These are phyloP conservation scores for Glycine tomentella DNA, from an alignment of 306 rosid genomes.

Conservation along the genomic window DNA sequence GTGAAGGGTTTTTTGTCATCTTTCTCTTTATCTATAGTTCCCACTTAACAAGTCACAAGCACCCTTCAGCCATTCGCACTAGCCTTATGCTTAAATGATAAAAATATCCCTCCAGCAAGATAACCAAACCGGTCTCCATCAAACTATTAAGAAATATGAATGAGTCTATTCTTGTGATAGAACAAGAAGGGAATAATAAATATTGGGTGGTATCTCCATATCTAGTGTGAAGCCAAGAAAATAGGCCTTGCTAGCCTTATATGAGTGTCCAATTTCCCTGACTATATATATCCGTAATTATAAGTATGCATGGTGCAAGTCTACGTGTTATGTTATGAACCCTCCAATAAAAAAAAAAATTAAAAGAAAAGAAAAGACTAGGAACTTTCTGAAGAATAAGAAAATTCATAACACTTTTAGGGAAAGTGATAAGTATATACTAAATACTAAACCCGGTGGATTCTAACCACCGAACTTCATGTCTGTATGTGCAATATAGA, in stretches of 20 bases:
- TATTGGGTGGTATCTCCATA: neutral
- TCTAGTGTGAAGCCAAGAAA: slow-evolving; percentile 5
- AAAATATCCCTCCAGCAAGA: neutral
- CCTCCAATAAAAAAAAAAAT: slow-evolving; percentile 13
- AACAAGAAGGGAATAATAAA: neutral
- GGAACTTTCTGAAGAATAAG: neutral
- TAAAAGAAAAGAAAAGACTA: neutral
- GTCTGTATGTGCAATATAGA: slow-evolving; percentile 23
- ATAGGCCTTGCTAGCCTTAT: neutral
- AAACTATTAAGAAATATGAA: neutral
- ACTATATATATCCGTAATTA: neutral
- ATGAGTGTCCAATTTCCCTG: too few relatives aligned
- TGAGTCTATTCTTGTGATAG: slow-evolving; percentile 1
- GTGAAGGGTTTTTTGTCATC: slow-evolving; percentile 31
- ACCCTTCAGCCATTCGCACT: neutral
- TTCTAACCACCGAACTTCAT: slow-evolving; percentile 30
- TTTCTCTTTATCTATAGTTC: neutral
- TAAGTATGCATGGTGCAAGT: slow-evolving; percentile 6
- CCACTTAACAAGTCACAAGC: neutral
- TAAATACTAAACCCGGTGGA: neutral
- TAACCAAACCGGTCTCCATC: neutral
- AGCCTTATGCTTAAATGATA: neutral
- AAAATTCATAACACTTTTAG: slow-evolving; percentile 9
- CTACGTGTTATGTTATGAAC: slow-evolving; percentile 57
- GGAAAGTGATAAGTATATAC: neutral